Percentiles rank a stretch among this genome's conserved stretches.
phyloP scores from a whole-genome alignment of 1,284 basidiomycete species.

The Ustilago bromivora region DNA sequence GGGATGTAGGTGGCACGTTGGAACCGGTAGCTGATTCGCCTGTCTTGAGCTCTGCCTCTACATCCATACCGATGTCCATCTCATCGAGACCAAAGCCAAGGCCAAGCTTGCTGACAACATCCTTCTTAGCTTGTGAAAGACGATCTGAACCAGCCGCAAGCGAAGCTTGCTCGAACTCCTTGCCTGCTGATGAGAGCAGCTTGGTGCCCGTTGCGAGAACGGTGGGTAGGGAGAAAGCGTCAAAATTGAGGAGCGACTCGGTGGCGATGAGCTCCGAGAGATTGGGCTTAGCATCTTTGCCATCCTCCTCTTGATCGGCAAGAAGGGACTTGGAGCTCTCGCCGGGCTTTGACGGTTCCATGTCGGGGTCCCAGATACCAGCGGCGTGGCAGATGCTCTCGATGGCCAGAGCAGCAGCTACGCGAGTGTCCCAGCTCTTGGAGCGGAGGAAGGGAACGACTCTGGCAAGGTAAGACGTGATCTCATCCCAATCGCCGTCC shows the following conservation, averaged over 20 bases:
- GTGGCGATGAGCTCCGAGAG: slow-evolving; percentile 25
- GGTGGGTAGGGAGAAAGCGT: slow-evolving; percentile 76
- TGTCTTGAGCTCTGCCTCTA: slow-evolving; percentile 68
- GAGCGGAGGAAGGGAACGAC: slow-evolving; percentile 89
- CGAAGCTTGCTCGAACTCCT: slow-evolving; percentile 76
- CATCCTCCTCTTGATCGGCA: slow-evolving; percentile 20
- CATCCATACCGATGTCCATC: slow-evolving; percentile 74
- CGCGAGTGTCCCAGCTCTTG: slow-evolving; percentile 85
- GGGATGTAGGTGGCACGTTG: slow-evolving; percentile 23
- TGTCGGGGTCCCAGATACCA: slow-evolving; percentile 77
- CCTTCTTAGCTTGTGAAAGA: slow-evolving; percentile 84
- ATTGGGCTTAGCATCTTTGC: slow-evolving; percentile 35
- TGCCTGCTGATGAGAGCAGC: slow-evolving; percentile 86
- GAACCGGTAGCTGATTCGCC: slow-evolving; percentile 18
- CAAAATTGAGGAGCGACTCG: slow-evolving; percentile 57
- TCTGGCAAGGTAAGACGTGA: slow-evolving; percentile 71
- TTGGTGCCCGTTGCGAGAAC: slow-evolving; percentile 81
- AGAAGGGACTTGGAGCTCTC: slow-evolving; percentile 42
- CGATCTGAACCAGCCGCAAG: slow-evolving; percentile 71
- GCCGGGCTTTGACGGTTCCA: slow-evolving; percentile 40
- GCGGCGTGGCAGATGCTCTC: slow-evolving; percentile 86
- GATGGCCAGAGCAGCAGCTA: slow-evolving; percentile 84
- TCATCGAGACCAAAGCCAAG: slow-evolving; percentile 80
- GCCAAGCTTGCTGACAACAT: slow-evolving; percentile 73
- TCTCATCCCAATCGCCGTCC: slow-evolving; percentile 80